phyloP scores from a whole-genome alignment of 305 asterid genomes.

The Fraxinus sp. region DNA sequence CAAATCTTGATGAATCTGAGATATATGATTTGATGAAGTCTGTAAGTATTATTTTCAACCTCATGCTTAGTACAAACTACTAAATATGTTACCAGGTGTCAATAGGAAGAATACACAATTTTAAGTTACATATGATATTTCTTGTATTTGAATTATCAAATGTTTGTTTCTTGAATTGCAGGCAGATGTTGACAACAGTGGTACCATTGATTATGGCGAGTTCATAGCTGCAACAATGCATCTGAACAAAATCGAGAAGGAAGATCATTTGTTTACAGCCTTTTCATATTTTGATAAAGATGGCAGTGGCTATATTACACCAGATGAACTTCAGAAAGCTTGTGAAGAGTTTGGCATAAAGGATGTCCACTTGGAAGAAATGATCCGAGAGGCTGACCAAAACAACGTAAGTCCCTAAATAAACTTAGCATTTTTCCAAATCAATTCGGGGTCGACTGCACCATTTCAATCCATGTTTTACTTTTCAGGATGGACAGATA shows the following conservation, averaged over 20 bases:
- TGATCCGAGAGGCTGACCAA: slow-evolving; percentile 72
- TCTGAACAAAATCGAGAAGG: slow-evolving; percentile 64
- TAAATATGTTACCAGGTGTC: background rate
- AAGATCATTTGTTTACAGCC: slow-evolving; percentile 61
- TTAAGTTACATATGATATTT: background rate
- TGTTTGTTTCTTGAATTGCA: slow-evolving; percentile 21
- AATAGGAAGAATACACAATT: background rate
- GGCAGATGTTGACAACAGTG: slow-evolving; percentile 78
- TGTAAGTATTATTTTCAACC: slow-evolving; percentile 36
- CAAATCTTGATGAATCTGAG: slow-evolving; percentile 58
- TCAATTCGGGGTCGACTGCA: background rate
- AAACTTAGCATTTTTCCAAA: background rate
- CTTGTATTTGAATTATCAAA: background rate
- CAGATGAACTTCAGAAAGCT: slow-evolving; percentile 75
- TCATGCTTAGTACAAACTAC: background rate
- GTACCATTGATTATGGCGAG: slow-evolving; percentile 79
- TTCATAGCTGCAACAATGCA: slow-evolving; percentile 84
- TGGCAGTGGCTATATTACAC: slow-evolving; percentile 80
- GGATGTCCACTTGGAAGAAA: slow-evolving; percentile 56
- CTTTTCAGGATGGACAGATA: slow-evolving; percentile 49
- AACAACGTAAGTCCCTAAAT: slow-evolving; percentile 47
- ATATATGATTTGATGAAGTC: slow-evolving; percentile 54
- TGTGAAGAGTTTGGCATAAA: slow-evolving; percentile 70
- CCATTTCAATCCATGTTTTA: background rate
- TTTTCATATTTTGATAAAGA: slow-evolving; percentile 78